These are phyloP conservation scores for Solanum chmielewskii DNA, from an alignment of 257 asterid genomes.

Conservation along the genomic window DNA sequence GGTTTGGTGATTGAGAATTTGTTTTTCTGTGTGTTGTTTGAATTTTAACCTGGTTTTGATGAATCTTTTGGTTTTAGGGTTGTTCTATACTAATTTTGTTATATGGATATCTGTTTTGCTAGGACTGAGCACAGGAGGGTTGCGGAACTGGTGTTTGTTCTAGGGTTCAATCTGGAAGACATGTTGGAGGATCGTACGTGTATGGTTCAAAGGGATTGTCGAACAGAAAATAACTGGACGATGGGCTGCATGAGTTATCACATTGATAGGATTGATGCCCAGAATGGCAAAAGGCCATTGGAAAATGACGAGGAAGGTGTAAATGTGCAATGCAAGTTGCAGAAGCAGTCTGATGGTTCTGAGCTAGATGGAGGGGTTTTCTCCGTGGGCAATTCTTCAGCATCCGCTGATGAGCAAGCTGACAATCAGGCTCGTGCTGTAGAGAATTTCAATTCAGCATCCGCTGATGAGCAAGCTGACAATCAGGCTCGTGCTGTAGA, in stretches of 20 bases:
- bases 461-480: conserved; percentile 5
- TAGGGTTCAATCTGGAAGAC: conserved; percentile 27
- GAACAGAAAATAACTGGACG: conserved; percentile 54
- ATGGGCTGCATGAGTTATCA: conserved; percentile 43
- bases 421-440: neutral
- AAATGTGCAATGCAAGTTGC: conserved; percentile 15
- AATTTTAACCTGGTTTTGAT: neutral
- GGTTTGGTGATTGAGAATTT: neutral
- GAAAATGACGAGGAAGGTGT: conserved; percentile 38
- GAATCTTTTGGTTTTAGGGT: neutral
- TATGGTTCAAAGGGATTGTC: conserved; percentile 58
- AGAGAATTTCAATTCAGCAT: neutral
- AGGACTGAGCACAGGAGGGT: conserved; percentile 3
- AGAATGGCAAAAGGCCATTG: conserved; percentile 39
- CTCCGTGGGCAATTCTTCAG: conserved; percentile 19
- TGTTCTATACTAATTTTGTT: conserved; percentile 7
- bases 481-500: no score
- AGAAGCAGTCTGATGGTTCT: conserved; percentile 26
- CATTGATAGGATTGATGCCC: conserved; percentile 33
- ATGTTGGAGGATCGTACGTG: conserved; percentile 79
- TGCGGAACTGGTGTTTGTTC: conserved; percentile 8
- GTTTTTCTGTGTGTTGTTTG: neutral
- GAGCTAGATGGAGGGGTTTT: conserved; percentile 7
- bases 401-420: neutral
- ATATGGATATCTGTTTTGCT: conserved; percentile 15